Evolutionary conservation across 2,329 filamentous ascomycete species (phyloP).

Genomic region (Pyricularia grisea): DNA sequence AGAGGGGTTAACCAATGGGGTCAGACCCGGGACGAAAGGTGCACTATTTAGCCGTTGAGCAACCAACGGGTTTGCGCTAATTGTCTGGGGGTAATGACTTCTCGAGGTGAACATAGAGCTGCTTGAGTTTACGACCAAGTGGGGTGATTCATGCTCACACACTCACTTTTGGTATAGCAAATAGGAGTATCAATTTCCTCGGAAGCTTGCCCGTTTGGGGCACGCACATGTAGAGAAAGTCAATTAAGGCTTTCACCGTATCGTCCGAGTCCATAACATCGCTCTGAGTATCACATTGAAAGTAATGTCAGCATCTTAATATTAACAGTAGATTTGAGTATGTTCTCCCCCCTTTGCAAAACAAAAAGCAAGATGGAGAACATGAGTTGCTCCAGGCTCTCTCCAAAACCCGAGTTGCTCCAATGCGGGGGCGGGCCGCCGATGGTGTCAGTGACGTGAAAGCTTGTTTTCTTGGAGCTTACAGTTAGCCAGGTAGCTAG

Average conservation of each 20-base stretch:
- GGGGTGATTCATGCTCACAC: neutral
- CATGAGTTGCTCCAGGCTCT: neutral
- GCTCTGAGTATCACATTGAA: no score
- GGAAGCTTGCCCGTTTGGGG: no score
- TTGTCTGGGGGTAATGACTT: neutral
- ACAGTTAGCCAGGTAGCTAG: neutral
- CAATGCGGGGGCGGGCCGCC: neutral
- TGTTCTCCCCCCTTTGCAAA: no score
- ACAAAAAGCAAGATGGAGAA: neutral
- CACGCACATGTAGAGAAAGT: no score
- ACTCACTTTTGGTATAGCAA: no score
- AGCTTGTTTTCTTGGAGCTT: neutral
- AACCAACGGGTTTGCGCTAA: neutral
- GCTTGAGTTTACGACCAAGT: neutral
- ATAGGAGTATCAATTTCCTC: no score
- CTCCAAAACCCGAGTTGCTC: neutral
- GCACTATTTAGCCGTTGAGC: neutral
- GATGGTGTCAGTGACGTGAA: neutral
- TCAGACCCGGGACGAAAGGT: neutral
- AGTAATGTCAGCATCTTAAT: no score
- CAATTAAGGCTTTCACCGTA: no score
- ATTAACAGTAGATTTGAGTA: no score
- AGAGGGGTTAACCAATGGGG: neutral
- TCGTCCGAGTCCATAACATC: no score
- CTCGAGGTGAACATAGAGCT: neutral